These are phyloP conservation scores for Fraxinus nigra DNA, from an alignment of 305 asterid genomes.

Conservation along the genomic window DNA sequence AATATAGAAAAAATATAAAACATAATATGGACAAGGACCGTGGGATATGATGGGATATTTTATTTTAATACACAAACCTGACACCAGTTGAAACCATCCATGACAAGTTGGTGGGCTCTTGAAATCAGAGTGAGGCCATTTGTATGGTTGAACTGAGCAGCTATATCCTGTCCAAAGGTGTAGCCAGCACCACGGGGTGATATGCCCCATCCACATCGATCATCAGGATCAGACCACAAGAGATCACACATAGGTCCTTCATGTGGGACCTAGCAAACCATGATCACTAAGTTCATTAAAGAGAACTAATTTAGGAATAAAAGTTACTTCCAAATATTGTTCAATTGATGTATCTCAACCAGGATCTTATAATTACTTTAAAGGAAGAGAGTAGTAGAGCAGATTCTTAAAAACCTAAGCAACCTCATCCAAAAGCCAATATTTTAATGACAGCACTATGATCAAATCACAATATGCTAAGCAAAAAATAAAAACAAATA, in stretches of 20 bases:
- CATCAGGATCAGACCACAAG: slow-evolving; percentile 98
- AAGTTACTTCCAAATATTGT: not conserved
- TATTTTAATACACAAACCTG: slow-evolving; percentile 24
- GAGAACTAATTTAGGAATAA: slow-evolving; percentile 12
- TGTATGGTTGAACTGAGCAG: slow-evolving; percentile 40
- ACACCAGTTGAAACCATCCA: slow-evolving; percentile 44
- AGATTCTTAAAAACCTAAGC: not conserved
- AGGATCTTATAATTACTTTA: not conserved
- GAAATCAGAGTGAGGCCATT: slow-evolving; percentile 41
- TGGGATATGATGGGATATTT: not conserved
- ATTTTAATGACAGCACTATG: not conserved
- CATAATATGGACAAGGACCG: not conserved
- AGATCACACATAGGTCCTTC: slow-evolving; percentile 99
- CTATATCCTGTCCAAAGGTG: slow-evolving; percentile 95
- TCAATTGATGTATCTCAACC: not conserved
- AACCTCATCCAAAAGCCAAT: not conserved
- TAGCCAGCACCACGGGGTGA: slow-evolving; percentile 99
- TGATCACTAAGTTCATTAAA: slow-evolving; percentile 10
- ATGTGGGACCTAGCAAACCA: slow-evolving; percentile 78
- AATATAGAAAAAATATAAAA: not conserved
- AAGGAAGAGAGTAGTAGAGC: not conserved
- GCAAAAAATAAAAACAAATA: not conserved
- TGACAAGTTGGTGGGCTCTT: slow-evolving; percentile 47
- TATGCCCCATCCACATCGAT: slow-evolving; percentile 98
- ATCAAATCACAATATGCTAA: not conserved